Evolutionary conservation across 208 protist species (phyloP).

Genomic region (Leishmania martiniquensis): DNA sequence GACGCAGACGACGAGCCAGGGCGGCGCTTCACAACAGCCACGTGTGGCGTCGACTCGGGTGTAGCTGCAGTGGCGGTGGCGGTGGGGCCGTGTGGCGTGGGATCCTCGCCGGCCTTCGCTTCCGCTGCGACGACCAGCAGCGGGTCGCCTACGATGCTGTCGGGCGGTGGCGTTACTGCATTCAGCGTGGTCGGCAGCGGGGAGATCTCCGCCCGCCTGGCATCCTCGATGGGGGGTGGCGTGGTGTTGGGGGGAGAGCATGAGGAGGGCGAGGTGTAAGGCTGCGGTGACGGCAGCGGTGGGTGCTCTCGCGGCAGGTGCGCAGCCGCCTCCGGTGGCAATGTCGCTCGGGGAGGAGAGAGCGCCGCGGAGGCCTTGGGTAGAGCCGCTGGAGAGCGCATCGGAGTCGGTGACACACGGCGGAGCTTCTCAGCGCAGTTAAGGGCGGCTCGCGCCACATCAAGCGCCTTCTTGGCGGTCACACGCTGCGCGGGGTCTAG

Average conservation of each 20-base stretch:
- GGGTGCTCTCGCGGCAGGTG: conserved; percentile 2
- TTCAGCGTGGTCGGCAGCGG: background rate
- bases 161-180: background rate
- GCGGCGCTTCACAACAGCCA: conserved; percentile 9
- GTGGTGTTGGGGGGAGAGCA: background rate
- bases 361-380: background rate
- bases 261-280: background rate
- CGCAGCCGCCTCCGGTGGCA: background rate
- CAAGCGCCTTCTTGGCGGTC: conserved; percentile 42
- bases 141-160: background rate
- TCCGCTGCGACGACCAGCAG: background rate
- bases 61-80: background rate
- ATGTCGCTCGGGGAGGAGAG: background rate
- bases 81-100: conserved; percentile 8
- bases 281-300: background rate
- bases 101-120: conserved; percentile 12
- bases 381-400: conserved; percentile 8
- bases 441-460: conserved; percentile 22
- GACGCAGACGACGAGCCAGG: background rate
- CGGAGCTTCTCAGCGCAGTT: conserved; percentile 13
- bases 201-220: background rate
- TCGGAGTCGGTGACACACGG: conserved; percentile 4
- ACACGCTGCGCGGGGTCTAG: conserved; percentile 54
- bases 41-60: background rate
- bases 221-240: background rate